phyloP scores from a whole-genome alignment of 2,329 filamentous ascomycete genomes.

The Penicillium sp. region DNA sequence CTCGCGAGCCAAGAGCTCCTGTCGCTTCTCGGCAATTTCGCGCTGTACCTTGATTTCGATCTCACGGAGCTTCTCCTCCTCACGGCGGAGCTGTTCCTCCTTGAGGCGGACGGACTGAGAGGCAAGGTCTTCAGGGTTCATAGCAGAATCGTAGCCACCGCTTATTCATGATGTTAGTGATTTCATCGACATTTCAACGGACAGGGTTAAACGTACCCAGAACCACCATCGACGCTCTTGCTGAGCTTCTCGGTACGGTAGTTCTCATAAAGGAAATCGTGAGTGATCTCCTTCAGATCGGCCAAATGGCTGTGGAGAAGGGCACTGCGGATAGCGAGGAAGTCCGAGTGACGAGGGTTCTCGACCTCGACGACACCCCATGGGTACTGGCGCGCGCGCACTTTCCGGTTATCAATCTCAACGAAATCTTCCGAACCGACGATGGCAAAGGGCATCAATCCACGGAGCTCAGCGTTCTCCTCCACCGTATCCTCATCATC shows the following conservation, averaged over 20 bases:
- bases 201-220: slow-evolving; percentile 66
- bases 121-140: slow-evolving; percentile 96
- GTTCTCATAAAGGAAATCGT: slow-evolving; percentile 99
- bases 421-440: slow-evolving; percentile 95
- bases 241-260: slow-evolving; percentile 99
- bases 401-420: slow-evolving; percentile 88
- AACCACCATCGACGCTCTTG: slow-evolving; percentile 93
- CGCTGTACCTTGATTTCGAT: slow-evolving; percentile 99
- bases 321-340: slow-evolving; percentile 93
- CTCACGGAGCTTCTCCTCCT: slow-evolving; percentile 99
- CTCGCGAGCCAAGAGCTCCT: slow-evolving; percentile 94
- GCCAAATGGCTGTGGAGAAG: slow-evolving; percentile 96
- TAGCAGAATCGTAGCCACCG: slow-evolving; percentile 68
- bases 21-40: slow-evolving; percentile 99
- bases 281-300: slow-evolving; percentile 98
- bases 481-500: slow-evolving; percentile 99
- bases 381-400: slow-evolving; percentile 94
- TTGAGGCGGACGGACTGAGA: slow-evolving; percentile 97
- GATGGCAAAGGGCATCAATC: slow-evolving; percentile 98
- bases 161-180: slow-evolving; percentile 40
- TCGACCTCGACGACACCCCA: slow-evolving; percentile 99
- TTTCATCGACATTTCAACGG: slow-evolving; percentile 7
- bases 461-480: slow-evolving; percentile 95
- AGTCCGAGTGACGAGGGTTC: slow-evolving; percentile 98
- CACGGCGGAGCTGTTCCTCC: slow-evolving; percentile 97